Conservation (phyloP, 2,329 filamentous ascomycete genomes). For the Xylaria sp. region DNA sequence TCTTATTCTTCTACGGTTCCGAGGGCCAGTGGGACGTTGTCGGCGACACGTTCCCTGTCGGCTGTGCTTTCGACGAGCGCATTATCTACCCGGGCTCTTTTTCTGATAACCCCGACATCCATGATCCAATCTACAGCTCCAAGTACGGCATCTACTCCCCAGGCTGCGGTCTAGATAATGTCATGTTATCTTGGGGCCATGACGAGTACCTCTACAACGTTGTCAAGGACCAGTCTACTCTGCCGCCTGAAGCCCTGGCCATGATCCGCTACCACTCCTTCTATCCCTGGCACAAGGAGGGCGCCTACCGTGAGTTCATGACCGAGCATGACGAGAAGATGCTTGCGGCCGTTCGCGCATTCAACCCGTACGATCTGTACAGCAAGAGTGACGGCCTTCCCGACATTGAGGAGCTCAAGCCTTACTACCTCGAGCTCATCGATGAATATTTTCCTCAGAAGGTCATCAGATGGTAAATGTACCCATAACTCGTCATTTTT, state of each 20-base stretch:
- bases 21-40: conserved; percentile 94
- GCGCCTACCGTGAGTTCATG: conserved; percentile 86
- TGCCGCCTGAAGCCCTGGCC: conserved; percentile 84
- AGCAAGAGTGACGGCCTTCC: conserved; percentile 89
- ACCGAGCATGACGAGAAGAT: conserved; percentile 82
- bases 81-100: conserved; percentile 89
- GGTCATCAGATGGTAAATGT: conserved; percentile 73
- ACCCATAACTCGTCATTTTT: not conserved
- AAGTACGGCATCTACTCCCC: conserved; percentile 82
- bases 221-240: conserved; percentile 80
- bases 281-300: conserved; percentile 89
- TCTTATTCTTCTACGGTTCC: conserved; percentile 84
- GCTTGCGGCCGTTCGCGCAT: conserved; percentile 82
- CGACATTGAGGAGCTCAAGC: conserved; percentile 80
- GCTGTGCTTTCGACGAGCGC: conserved; percentile 76
- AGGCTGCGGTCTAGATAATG: conserved; percentile 84
- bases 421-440: conserved; percentile 79
- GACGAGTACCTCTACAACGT: conserved; percentile 91
- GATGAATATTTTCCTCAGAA: conserved; percentile 78
- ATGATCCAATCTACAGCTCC: conserved; percentile 77
- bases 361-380: conserved; percentile 93
- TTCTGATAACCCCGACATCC: conserved; percentile 77
- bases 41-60: conserved; percentile 84
- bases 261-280: conserved; percentile 96
- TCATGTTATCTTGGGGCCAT: conserved; percentile 92